phyloP scores from a whole-genome alignment of 2,329 filamentous ascomycete species.

The Spiromastix sp. region DNA sequence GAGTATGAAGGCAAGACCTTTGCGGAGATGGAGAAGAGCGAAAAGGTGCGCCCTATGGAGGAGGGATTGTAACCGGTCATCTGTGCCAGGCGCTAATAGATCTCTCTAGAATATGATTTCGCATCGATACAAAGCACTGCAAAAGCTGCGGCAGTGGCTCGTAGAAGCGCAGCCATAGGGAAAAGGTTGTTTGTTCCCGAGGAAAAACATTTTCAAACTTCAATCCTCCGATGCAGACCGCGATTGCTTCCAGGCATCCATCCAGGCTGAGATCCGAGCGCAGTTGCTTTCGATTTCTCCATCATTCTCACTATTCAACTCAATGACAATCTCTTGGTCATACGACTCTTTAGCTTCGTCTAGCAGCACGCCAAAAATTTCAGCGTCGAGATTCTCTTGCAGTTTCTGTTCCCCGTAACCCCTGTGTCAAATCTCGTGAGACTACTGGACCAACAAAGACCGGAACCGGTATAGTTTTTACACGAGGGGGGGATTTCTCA shows the following conservation, averaged over 20 bases:
- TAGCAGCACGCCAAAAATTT: slow-evolving; percentile 92
- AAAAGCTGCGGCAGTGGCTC: slow-evolving; percentile 78
- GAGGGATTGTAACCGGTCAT: background rate
- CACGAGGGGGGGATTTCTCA: no score
- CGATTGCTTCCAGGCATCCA: slow-evolving; percentile 66
- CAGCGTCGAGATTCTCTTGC: slow-evolving; percentile 90
- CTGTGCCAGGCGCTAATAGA: background rate
- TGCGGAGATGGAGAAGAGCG: slow-evolving; percentile 87
- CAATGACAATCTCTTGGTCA: slow-evolving; percentile 77
- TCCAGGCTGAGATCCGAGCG: slow-evolving; percentile 71
- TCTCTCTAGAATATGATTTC: slow-evolving; percentile 65
- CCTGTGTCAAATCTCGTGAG: slow-evolving; percentile 37
- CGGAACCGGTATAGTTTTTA: no score
- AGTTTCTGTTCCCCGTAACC: slow-evolving; percentile 80
- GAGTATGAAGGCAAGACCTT: slow-evolving; percentile 88
- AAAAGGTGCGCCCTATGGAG: slow-evolving; percentile 58
- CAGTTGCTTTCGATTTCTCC: slow-evolving; percentile 86
- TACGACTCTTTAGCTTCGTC: slow-evolving; percentile 85
- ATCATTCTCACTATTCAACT: slow-evolving; percentile 68
- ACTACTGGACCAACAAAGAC: no score
- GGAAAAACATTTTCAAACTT: slow-evolving; percentile 8
- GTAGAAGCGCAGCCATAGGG: slow-evolving; percentile 32
- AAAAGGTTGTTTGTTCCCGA: no score
- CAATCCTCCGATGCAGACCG: slow-evolving; percentile 20
- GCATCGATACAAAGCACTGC: slow-evolving; percentile 77